Conservation (phyloP, 2,329 filamentous ascomycete species). For the Cytospora piceae region DNA sequence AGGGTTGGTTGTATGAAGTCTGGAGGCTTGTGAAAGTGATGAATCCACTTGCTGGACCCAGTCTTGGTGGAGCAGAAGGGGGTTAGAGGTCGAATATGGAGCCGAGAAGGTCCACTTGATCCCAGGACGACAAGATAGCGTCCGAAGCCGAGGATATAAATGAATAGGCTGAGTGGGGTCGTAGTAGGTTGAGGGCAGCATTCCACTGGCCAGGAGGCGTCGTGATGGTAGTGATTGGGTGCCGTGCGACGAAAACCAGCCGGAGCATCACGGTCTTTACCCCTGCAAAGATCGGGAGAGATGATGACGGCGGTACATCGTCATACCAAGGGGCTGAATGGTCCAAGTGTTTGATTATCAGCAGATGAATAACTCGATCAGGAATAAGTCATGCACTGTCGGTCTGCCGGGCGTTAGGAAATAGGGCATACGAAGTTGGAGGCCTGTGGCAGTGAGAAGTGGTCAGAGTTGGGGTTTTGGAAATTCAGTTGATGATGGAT, state of each 20-base stretch:
- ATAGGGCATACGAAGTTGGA: not conserved
- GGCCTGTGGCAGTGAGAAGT: not conserved
- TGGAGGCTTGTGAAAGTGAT: conserved; percentile 39
- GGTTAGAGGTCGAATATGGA: conserved; percentile 17
- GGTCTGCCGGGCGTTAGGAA: not conserved
- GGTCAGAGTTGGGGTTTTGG: not conserved
- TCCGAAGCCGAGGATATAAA: conserved; percentile 44
- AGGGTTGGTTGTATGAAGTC: conserved; percentile 39
- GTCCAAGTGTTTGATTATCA: not conserved
- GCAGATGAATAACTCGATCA: conserved; percentile 8
- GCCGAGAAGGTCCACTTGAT: conserved; percentile 35
- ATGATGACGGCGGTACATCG: conserved; percentile 24
- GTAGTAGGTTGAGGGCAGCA: conserved; percentile 37
- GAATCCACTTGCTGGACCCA: conserved; percentile 36
- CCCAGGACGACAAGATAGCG: conserved; percentile 35
- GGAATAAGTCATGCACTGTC: not conserved
- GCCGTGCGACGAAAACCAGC: conserved; percentile 29
- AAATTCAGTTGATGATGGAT: not conserved
- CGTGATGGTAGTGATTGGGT: conserved; percentile 14
- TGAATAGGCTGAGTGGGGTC: conserved; percentile 38
- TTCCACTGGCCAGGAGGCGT: conserved; percentile 27
- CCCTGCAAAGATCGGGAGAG: conserved; percentile 28
- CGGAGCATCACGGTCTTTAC: conserved; percentile 24
- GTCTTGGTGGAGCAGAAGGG: conserved; percentile 10
- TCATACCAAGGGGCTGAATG: conserved; percentile 20